Evolutionary conservation across 768 basidiomycete species (phyloP).

Genomic region (Gloeophyllum trabeum): DNA sequence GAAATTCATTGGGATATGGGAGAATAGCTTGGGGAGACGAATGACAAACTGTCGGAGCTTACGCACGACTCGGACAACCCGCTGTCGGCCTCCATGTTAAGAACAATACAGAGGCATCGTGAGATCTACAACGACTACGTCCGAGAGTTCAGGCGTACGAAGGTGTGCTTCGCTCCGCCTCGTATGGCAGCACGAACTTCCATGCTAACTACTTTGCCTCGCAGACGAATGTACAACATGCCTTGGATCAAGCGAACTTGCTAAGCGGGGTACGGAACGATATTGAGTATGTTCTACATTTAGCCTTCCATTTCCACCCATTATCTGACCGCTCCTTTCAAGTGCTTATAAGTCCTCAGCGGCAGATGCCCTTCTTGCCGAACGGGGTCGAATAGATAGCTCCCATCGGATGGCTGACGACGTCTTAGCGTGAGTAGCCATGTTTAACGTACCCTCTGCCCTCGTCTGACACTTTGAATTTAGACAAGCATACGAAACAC

Average conservation of each 20-base stretch:
- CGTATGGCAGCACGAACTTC: not conserved
- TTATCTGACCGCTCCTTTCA: conserved; percentile 1
- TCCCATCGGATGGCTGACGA: conserved; percentile 94
- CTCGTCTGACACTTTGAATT: conserved; percentile 2
- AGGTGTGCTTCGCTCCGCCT: too few relatives aligned
- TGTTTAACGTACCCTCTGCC: conserved; percentile 1
- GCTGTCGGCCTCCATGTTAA: conserved; percentile 75
- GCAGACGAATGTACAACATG: conserved; percentile 71
- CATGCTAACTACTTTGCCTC: conserved; percentile 1
- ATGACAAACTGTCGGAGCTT: conserved; percentile 64
- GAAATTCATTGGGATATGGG: conserved; percentile 10
- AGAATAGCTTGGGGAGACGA: conserved; percentile 72
- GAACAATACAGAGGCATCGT: conserved; percentile 82
- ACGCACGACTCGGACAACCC: conserved; percentile 56
- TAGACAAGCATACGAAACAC: conserved; percentile 96
- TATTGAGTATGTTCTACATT: conserved; percentile 65
- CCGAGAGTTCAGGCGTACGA: conserved; percentile 77
- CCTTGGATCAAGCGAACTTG: conserved; percentile 79
- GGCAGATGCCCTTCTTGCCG: conserved; percentile 78
- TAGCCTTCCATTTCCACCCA: not conserved
- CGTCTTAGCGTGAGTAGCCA: conserved; percentile 59
- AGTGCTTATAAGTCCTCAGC: conserved; percentile 89
- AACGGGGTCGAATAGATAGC: conserved; percentile 83
- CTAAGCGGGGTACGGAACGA: conserved; percentile 76
- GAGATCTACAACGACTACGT: conserved; percentile 85